Evolutionary conservation across 2,329 filamentous ascomycete genomes (phyloP), one percentile per base, ranked within the genome.

Genomic region (Fusarium sp.): DNA sequence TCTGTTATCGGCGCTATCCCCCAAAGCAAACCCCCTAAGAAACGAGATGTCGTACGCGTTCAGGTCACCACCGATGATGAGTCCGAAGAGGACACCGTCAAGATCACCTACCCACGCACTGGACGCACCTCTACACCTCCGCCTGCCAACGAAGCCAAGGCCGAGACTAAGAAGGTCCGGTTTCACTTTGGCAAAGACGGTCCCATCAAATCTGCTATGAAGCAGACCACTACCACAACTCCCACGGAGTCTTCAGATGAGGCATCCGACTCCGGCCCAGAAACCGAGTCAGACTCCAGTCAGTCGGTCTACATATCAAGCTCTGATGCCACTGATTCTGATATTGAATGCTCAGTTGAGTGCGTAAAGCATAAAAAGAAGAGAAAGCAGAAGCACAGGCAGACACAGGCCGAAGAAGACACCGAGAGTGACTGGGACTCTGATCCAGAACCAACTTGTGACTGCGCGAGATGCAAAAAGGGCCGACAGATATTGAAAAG

Each of bases 61-160:
- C 81, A 85, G 56, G 75, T 87, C 4, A 80, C 82, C 18, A 88
- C 87, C 15, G 86, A 89, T 67, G 86, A 88, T 46, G 85, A 87
- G 61, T 83, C 81, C n/a, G 83, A 84, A 12, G 80, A 83, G 31
- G 87, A 89, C 57, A 84, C 81, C 6, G 76, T 88, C 58, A 82
- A 78, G 22, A 77, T 89, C 41, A 86, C 84, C 3, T 86, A 87
- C 56, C 86, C 87, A 3, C 84, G 86, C 57, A 78, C 80, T 8
- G 74, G 80, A 20, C 65, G 63, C 38, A 49, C 38, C 25, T 27
- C 39, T 29, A 57, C 35, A 35, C 20, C 44, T 9, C 38, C 52
- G 20, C 39, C 47, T 44, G 54, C 39, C 29, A 47, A 36, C 27
- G 66, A 64, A 49, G 17, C 61, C 35, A 69, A 69, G 44, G 42